phyloP scores from a whole-genome alignment of 805 yeast genomes.

The Yarrowia sp. region DNA sequence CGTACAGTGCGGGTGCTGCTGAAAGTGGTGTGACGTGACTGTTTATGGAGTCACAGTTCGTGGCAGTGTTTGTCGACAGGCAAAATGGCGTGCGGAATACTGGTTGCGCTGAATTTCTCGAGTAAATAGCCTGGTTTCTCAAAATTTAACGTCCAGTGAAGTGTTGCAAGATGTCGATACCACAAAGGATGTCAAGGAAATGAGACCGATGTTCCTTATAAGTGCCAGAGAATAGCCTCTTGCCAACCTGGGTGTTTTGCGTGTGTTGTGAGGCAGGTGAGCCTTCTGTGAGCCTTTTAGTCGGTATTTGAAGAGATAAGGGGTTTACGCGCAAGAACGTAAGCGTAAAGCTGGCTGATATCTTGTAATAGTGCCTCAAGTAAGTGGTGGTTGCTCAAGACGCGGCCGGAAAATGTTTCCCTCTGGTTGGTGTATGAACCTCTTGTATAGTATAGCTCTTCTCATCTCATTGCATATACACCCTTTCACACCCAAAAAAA shows the following conservation, averaged over 20 bases:
- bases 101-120: too few species aligned
- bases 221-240: not conserved
- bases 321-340: not conserved
- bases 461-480: conserved; percentile 5
- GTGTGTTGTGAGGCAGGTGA: conserved; percentile 1
- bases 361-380: not conserved
- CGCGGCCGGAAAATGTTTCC: not conserved
- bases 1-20: not conserved
- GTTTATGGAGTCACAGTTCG: not conserved
- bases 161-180: too few species aligned
- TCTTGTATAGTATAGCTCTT: not conserved
- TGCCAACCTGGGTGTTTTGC: not conserved
- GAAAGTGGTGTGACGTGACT: not conserved
- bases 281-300: not conserved
- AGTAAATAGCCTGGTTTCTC: too few species aligned
- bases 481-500: not conserved
- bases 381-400: not conserved
- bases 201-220: too few species aligned
- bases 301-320: not conserved
- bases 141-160: too few species aligned
- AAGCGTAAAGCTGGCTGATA: too few species aligned
- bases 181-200: too few species aligned
- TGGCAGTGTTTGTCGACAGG: too few species aligned
- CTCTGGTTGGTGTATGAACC: not conserved
- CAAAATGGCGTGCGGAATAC: too few species aligned